phyloP scores from a whole-genome alignment of 2,329 filamentous ascomycete species.

The Ramularia endophylla region DNA sequence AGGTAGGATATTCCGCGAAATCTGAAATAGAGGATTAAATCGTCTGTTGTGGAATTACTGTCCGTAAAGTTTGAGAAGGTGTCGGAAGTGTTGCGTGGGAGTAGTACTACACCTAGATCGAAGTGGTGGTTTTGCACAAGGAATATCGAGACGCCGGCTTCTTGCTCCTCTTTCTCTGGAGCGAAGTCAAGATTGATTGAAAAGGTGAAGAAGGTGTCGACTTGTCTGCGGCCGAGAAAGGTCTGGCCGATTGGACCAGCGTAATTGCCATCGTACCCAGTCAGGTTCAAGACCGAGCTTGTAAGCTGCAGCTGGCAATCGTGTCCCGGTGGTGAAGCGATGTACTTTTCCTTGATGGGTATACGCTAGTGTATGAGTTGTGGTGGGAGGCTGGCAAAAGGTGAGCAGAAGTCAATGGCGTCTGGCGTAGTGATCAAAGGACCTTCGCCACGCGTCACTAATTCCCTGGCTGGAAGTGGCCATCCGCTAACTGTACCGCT shows the following conservation, averaged over 20 bases:
- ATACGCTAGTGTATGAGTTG: conserved; percentile 56
- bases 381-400: conserved; percentile 41
- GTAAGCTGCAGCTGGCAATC: conserved; percentile 44
- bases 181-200: conserved; percentile 43
- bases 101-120: conserved; percentile 36
- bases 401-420: conserved; percentile 42
- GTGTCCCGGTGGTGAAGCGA: conserved; percentile 41
- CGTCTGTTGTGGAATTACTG: too few species aligned
- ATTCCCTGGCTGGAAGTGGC: conserved; percentile 32
- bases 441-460: conserved; percentile 36
- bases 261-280: conserved; percentile 34
- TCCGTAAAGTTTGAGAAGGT: conserved; percentile 1
- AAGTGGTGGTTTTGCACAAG: conserved; percentile 51
- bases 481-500: conserved; percentile 42
- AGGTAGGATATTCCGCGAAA: too few species aligned
- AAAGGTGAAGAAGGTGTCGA: conserved; percentile 50
- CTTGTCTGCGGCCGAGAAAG: conserved; percentile 51
- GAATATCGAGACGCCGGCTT: conserved; percentile 50
- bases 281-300: conserved; percentile 53
- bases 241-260: conserved; percentile 45
- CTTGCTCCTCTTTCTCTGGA: conserved; percentile 37
- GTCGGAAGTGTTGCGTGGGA: conserved; percentile 23
- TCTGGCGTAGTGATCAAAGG: conserved; percentile 42
- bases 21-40: too few species aligned
- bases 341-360: too few species aligned